Conservation (phyloP, 1,284 basidiomycete species). For the Malassezia pachydermatis region DNA sequence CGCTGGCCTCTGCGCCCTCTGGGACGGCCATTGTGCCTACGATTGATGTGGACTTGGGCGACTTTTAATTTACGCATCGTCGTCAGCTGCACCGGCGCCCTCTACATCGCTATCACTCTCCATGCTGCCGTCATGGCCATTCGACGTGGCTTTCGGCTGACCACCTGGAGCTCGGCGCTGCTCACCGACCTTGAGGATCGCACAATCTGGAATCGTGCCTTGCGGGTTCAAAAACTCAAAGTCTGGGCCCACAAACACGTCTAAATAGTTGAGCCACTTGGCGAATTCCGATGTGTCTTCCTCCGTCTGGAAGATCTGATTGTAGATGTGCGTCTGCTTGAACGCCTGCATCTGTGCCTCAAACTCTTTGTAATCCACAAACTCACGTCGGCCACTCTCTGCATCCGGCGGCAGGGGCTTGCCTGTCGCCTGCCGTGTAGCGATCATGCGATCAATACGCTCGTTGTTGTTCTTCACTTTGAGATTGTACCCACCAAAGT, state of each 20-base stretch:
- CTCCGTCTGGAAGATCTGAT: conserved; percentile 57
- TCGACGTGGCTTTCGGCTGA: conserved; percentile 54
- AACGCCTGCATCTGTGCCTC: conserved; percentile 29
- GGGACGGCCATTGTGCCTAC: conserved; percentile 43
- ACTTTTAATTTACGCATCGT: conserved; percentile 42
- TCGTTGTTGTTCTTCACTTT: conserved; percentile 52
- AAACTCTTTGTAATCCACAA: conserved; percentile 23
- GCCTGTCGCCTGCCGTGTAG: not conserved
- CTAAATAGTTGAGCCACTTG: conserved; percentile 40
- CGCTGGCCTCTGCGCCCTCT: conserved; percentile 14
- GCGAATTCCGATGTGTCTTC: conserved; percentile 66
- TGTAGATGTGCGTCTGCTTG: conserved; percentile 42
- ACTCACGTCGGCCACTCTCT: conserved; percentile 20
- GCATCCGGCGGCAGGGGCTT: conserved; percentile 18
- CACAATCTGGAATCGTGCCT: conserved; percentile 47
- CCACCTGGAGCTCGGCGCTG: conserved; percentile 61
- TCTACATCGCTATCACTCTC: conserved; percentile 45
- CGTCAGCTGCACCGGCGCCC: conserved; percentile 49
- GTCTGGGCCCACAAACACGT: conserved; percentile 34
- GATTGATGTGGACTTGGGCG: conserved; percentile 50
- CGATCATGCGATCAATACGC: conserved; percentile 15
- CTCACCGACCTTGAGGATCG: conserved; percentile 50
- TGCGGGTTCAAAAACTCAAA: conserved; percentile 48
- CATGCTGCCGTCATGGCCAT: conserved; percentile 35
- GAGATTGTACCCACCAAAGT: conserved; percentile 66